Conservation (phyloP, 306 rosid species). For the Prunus padus region DNA sequence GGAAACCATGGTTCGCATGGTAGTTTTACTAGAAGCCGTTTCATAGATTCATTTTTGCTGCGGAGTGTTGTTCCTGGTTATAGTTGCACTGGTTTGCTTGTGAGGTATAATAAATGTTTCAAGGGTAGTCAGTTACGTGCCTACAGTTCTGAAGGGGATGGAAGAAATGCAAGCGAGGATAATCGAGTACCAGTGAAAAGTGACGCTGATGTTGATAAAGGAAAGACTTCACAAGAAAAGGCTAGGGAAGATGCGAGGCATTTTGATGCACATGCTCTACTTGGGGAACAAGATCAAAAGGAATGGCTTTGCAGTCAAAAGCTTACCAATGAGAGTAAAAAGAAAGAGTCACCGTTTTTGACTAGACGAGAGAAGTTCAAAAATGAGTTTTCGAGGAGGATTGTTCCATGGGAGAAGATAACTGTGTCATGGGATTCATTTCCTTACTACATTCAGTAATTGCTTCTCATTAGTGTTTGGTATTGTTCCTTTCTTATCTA, state of each 20-base stretch:
- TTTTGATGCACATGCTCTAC: slow-evolving; percentile 60
- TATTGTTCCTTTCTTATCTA: slow-evolving; percentile 7
- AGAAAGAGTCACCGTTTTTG: slow-evolving; percentile 71
- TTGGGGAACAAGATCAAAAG: slow-evolving; percentile 83
- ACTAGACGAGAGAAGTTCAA: slow-evolving; percentile 73
- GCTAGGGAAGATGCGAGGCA: slow-evolving; percentile 42
- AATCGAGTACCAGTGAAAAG: slow-evolving; percentile 59
- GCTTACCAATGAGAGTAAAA: slow-evolving; percentile 64
- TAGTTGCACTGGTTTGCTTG: slow-evolving; percentile 34
- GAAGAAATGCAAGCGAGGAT: slow-evolving; percentile 77
- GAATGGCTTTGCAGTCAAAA: slow-evolving; percentile 84
- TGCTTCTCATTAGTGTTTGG: slow-evolving; percentile 18
- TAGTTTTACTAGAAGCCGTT: slow-evolving; percentile 42
- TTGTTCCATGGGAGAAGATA: slow-evolving; percentile 93
- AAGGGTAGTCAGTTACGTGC: slow-evolving; percentile 43
- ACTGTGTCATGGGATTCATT: slow-evolving; percentile 87
- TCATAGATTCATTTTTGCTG: slow-evolving; percentile 36
- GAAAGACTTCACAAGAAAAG: slow-evolving; percentile 40
- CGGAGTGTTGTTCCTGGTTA: slow-evolving; percentile 32
- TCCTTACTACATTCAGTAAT: slow-evolving; percentile 86
- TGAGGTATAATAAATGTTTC: slow-evolving; percentile 32
- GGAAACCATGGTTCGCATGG: slow-evolving; percentile 36
- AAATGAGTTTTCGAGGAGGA: slow-evolving; percentile 75
- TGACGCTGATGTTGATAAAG: slow-evolving; percentile 49
- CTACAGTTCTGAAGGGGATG: slow-evolving; percentile 87